Evolutionary conservation across 2,329 filamentous ascomycete genomes (phyloP).

Genomic region (Diaporthe citrichinensis): DNA sequence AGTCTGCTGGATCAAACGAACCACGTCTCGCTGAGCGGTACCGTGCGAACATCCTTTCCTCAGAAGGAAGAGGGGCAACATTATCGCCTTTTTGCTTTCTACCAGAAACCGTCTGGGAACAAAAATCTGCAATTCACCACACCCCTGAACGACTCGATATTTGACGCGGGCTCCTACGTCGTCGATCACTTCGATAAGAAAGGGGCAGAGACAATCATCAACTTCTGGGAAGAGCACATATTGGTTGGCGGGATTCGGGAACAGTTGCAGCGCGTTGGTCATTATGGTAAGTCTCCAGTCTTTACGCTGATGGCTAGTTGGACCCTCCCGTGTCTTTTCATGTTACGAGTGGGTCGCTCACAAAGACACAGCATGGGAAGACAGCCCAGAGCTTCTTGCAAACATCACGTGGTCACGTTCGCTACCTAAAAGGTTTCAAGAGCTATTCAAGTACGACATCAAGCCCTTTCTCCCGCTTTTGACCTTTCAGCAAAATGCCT

Average conservation of each 20-base stretch:
- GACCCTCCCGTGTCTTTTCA: neutral
- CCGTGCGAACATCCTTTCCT: neutral
- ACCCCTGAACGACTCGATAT: neutral
- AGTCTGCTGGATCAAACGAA: neutral
- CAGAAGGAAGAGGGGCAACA: neutral
- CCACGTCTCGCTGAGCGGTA: neutral
- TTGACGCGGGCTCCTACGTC: neutral
- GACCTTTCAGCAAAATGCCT: neutral
- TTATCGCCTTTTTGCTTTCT: neutral
- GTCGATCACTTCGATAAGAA: neutral
- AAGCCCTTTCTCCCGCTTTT: neutral
- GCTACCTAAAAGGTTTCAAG: neutral
- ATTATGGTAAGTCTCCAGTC: neutral
- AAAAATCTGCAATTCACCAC: neutral
- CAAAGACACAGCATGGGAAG: neutral
- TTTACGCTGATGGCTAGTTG: neutral
- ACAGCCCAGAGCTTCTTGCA: conserved; percentile 5
- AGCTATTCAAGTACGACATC: neutral
- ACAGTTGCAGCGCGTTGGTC: neutral
- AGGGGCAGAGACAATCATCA: neutral
- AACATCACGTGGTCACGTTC: conserved; percentile 1
- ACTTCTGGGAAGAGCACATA: neutral
- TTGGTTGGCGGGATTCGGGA: neutral
- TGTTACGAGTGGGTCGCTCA: neutral
- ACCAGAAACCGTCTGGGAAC: neutral